Evolutionary conservation across 2,329 filamentous ascomycete genomes (phyloP), one percentile per base, ranked within the genome.

Genomic region (Neobulgaria alba): DNA sequence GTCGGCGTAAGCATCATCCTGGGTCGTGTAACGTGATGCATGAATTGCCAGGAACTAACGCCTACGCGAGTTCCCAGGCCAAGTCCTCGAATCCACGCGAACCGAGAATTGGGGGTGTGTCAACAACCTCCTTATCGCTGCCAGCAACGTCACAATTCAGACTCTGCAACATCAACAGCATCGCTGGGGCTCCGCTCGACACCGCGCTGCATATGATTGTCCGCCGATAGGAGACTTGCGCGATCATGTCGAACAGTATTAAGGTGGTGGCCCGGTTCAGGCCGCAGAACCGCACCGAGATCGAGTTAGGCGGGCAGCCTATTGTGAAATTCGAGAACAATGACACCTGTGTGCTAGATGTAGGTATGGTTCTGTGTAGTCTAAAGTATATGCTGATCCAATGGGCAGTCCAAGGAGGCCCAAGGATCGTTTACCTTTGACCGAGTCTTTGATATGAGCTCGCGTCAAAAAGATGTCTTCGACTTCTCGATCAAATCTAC

Each of bases 211-310:
- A 49, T 55, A 57, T 59, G 56, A 55, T 51, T 45, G 46, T 49
- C 47, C 49, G 47, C 29, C 42, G 53, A 52, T 56, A 53, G 42
- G 31, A 49, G 32, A 41, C 37, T 42, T 40, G 49, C 42, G 54
- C 56, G 47, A 59, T 55, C 55, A 61, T 61, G 58, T 58, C 52
- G 64, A 59, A 79, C 61, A 79, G 71, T 59, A 82, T 83, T 71
- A 82, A 76, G 85, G 92, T 98, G 63, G 89, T 98, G 64, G 90
- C 90, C 71, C 86, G 92, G 60, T 98, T 98, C 69, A 80, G 92
- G 61, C 92, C 92, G 57, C 90, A 95, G 68, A 98, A 98, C 73
- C 87, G 86, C 69, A 67, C 92, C 64, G 92, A 98, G 71, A 73
- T 93, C 61, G 80, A 82, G 47, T 89, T 83, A 59, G 88, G 88